Percentiles rank a stretch among this genome's conserved stretches.
Evolutionary conservation across 2,329 filamentous ascomycete species (phyloP).

Genomic region (Aspergillus awamori): DNA sequence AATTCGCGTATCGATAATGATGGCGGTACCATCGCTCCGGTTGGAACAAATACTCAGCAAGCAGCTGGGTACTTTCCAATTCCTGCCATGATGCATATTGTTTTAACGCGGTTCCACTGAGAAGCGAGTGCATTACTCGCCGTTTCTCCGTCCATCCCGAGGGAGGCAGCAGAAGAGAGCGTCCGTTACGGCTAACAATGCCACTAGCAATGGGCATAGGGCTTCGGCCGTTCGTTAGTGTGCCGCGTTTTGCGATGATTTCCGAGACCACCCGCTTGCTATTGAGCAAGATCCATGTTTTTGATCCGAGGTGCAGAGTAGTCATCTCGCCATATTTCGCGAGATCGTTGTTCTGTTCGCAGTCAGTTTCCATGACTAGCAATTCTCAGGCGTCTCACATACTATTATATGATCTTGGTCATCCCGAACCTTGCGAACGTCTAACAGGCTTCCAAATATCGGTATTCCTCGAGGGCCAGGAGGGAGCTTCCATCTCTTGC

Average conservation of each 20-base stretch:
- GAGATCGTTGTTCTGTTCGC: slow-evolving; percentile 13
- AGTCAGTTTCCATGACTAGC: too few relatives aligned
- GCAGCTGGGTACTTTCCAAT: slow-evolving; percentile 40
- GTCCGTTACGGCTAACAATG: slow-evolving; percentile 38
- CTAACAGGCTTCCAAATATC: slow-evolving; percentile 25
- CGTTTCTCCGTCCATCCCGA: slow-evolving; percentile 41
- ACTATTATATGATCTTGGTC: not conserved
- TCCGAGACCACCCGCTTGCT: slow-evolving; percentile 43
- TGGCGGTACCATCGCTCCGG: slow-evolving; percentile 44
- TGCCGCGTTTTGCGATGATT: slow-evolving; percentile 43
- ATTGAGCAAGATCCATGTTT: slow-evolving; percentile 51
- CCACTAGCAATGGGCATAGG: slow-evolving; percentile 41
- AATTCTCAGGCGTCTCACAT: too few relatives aligned
- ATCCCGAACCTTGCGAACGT: too few relatives aligned
- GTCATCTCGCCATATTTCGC: slow-evolving; percentile 37
- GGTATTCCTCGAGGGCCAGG: slow-evolving; percentile 28
- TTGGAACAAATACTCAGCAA: slow-evolving; percentile 38
- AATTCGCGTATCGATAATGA: slow-evolving; percentile 47
- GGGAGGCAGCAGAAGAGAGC: slow-evolving; percentile 39
- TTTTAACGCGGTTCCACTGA: slow-evolving; percentile 40
- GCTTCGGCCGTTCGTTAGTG: slow-evolving; percentile 38
- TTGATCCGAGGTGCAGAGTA: slow-evolving; percentile 36
- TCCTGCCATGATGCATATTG: slow-evolving; percentile 41
- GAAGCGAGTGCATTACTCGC: slow-evolving; percentile 44
- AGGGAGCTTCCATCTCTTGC: slow-evolving; percentile 24